phyloP scores from a whole-genome alignment of 2,329 filamentous ascomycete genomes.

The Thelonectria blattea region DNA sequence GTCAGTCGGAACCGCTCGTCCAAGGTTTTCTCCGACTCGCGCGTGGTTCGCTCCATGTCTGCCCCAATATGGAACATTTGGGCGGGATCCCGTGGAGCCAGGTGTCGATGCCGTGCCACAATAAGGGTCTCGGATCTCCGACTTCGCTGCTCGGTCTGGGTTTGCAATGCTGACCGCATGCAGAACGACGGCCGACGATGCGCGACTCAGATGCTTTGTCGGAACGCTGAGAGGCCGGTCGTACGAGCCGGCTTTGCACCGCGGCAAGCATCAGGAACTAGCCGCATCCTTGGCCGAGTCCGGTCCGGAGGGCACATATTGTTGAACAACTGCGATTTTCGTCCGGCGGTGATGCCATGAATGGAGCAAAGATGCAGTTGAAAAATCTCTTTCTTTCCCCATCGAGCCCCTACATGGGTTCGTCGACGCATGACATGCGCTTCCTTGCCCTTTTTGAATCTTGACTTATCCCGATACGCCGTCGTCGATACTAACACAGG shows the following conservation, averaged over 20 bases:
- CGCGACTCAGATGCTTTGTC: constrained; percentile 11
- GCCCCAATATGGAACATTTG: constrained; percentile 20
- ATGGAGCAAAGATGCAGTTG: constrained; percentile 11
- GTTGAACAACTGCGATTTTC: constrained; percentile 2
- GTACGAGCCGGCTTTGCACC: constrained; percentile 18
- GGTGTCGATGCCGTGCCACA: constrained; percentile 15
- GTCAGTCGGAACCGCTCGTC: constrained; percentile 27
- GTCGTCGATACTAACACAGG: constrained; percentile 3
- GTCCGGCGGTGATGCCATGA: constrained; percentile 15
- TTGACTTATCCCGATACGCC: constrained; percentile 11
- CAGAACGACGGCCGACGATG: constrained; percentile 1
- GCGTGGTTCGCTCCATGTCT: not conserved
- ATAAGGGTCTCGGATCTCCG: constrained; percentile 27
- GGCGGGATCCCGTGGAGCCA: constrained; percentile 22
- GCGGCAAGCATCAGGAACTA: constrained; percentile 1
- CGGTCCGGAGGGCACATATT: constrained; percentile 5
- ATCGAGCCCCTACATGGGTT: constrained; percentile 14
- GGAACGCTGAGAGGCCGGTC: constrained; percentile 27
- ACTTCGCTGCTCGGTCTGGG: constrained; percentile 28
- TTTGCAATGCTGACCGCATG: constrained; percentile 21
- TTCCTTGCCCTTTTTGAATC: not conserved
- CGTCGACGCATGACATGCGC: constrained; percentile 13
- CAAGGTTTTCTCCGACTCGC: not conserved
- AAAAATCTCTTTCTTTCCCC: not conserved
- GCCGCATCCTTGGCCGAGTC: constrained; percentile 4